Evolutionary conservation across 83 land plant genomes (phyloP).

Genomic region (Picea abies): DNA sequence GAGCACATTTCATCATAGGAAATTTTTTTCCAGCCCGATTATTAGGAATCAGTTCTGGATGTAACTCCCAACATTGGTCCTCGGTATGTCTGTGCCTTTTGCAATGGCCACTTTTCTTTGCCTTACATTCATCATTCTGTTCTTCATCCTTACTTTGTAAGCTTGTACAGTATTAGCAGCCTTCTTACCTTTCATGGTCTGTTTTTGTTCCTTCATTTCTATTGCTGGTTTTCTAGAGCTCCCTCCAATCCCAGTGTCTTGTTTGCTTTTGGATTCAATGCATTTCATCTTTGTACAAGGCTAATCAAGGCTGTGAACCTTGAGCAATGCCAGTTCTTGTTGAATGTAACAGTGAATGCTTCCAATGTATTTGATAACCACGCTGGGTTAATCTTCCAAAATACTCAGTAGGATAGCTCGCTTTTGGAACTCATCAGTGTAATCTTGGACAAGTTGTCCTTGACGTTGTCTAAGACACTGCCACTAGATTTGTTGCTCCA

Average conservation of each 20-base stretch:
- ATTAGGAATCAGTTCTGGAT: not conserved
- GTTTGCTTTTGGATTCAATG: not conserved
- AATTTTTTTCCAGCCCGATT: not conserved
- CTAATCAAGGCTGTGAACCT: not conserved
- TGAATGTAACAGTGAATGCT: not conserved
- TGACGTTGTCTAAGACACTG: not conserved
- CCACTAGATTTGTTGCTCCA: not conserved
- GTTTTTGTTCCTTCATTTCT: not conserved
- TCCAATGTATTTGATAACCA: not conserved
- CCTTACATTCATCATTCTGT: not conserved
- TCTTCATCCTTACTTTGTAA: not conserved
- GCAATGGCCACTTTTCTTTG: not conserved
- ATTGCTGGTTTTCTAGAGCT: not conserved
- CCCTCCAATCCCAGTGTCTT: not conserved
- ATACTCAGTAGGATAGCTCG: not conserved
- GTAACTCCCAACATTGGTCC: not conserved
- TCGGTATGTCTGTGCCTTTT: not conserved
- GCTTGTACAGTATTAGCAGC: not conserved
- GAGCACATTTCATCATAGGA: not conserved
- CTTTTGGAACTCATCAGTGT: not conserved
- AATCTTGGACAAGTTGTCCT: not conserved
- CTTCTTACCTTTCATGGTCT: not conserved
- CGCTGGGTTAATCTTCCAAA: not conserved
- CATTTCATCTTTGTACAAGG: not conserved
- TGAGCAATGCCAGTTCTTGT: not conserved